A percentile compares a stretch with the other conserved stretches of the same genome.
Evolutionary conservation across 2,329 filamentous ascomycete species (phyloP).

Genomic region (Penicillium sp.): DNA sequence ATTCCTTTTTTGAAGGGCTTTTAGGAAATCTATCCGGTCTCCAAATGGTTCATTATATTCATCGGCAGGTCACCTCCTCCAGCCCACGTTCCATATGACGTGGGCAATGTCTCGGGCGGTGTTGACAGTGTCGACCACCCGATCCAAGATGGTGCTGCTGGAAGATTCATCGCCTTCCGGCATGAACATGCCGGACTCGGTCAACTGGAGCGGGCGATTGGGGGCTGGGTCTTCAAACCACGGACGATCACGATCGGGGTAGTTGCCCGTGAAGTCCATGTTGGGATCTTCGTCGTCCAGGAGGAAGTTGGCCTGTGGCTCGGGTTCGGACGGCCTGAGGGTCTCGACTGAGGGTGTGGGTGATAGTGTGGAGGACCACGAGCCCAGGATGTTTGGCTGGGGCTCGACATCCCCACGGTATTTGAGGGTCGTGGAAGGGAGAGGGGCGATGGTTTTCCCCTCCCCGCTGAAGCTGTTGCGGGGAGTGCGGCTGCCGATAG

Average conservation of each 20-base stretch:
- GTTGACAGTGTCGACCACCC: constrained; percentile 76
- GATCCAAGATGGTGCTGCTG: constrained; percentile 69
- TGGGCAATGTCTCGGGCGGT: constrained; percentile 65
- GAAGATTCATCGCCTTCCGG: constrained; percentile 72
- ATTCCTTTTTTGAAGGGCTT: background rate
- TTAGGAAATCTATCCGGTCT: background rate
- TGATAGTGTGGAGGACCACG: constrained; percentile 51
- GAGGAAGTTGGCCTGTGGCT: constrained; percentile 65
- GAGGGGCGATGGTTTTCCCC: constrained; percentile 82
- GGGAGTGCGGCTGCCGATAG: constrained; percentile 53
- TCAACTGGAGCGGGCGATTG: constrained; percentile 68
- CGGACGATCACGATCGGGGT: constrained; percentile 24
- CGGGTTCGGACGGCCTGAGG: constrained; percentile 63
- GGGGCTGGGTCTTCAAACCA: constrained; percentile 55
- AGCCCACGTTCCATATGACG: constrained; percentile 68
- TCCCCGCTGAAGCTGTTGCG: constrained; percentile 61
- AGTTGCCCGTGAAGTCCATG: constrained; percentile 40
- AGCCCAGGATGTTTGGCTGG: constrained; percentile 33
- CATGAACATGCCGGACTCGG: constrained; percentile 88
- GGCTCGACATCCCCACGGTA: constrained; percentile 75
- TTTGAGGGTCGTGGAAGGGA: constrained; percentile 86
- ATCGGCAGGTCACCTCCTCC: constrained; percentile 51
- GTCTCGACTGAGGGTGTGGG: constrained; percentile 84
- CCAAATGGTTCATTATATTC: constrained; percentile 1
- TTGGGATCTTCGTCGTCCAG: constrained; percentile 60